Evolutionary conservation across 768 basidiomycete genomes (phyloP).

Genomic region (Tricholoma sp.): DNA sequence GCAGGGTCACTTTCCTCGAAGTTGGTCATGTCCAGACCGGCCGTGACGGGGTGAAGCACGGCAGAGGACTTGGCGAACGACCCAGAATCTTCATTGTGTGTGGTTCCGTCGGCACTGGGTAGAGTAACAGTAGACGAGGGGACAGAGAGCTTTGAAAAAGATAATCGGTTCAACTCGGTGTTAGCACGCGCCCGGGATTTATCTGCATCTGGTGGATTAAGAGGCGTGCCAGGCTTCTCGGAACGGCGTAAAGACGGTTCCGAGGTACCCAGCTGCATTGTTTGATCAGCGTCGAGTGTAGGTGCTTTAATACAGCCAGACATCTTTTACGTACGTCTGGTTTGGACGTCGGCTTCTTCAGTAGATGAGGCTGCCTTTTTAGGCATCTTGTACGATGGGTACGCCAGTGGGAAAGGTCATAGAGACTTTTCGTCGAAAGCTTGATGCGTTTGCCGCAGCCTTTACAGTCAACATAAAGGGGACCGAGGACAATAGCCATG

Average conservation of each 20-base stretch:
- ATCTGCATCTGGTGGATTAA: neutral
- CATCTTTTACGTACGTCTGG: constrained; percentile 2
- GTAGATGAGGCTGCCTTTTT: constrained; percentile 27
- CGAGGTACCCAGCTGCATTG: neutral
- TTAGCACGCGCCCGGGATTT: neutral
- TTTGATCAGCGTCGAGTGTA: neutral
- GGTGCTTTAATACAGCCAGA: neutral
- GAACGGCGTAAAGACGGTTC: neutral
- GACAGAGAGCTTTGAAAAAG: neutral
- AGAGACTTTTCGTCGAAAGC: constrained; percentile 62
- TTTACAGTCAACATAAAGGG: constrained; percentile 48
- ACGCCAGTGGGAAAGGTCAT: constrained; percentile 63
- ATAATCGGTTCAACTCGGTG: neutral
- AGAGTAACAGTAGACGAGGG: neutral
- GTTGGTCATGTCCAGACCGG: neutral
- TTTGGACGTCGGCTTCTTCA: constrained; percentile 7
- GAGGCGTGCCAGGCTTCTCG: neutral
- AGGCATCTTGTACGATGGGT: constrained; percentile 60
- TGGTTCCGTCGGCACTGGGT: neutral
- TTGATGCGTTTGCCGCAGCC: constrained; percentile 56
- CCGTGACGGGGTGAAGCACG: neutral
- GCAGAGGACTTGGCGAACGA: neutral
- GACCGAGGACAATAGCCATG: constrained; percentile 45
- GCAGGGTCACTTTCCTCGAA: neutral
- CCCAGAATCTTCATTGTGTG: neutral